Evolutionary conservation across 2,329 filamentous ascomycete genomes (phyloP).

Genomic region (Diaporthe sp.): DNA sequence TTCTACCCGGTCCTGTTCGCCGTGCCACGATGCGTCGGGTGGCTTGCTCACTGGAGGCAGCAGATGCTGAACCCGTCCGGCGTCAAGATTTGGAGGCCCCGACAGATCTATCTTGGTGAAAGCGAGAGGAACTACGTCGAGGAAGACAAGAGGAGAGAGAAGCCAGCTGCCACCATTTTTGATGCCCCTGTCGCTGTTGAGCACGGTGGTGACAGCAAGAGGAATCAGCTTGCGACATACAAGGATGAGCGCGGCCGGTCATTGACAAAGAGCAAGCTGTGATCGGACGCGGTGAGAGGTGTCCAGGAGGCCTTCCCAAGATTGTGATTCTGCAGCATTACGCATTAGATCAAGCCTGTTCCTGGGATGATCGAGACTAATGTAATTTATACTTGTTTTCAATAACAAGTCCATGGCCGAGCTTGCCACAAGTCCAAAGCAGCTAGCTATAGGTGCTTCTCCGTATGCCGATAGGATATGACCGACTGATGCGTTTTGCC

Average conservation of each 20-base stretch:
- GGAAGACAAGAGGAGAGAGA: conserved; percentile 45
- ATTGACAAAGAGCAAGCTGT: conserved; percentile 43
- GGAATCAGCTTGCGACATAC: conserved; percentile 52
- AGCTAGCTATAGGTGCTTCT: not conserved
- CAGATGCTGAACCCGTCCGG: conserved; percentile 57
- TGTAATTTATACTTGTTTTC: not conserved
- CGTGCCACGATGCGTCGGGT: conserved; percentile 61
- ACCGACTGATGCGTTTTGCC: not conserved
- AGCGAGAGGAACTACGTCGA: conserved; percentile 57
- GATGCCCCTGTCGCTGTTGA: conserved; percentile 49
- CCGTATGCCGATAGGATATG: not conserved
- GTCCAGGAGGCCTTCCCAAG: not conserved
- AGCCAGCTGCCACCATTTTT: conserved; percentile 45
- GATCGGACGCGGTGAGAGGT: not conserved
- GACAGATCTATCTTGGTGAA: conserved; percentile 60
- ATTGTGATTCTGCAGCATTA: not conserved
- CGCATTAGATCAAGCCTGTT: not conserved
- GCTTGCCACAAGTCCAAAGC: not conserved
- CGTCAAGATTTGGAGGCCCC: conserved; percentile 62
- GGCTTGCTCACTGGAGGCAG: conserved; percentile 63
- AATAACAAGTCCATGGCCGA: not conserved
- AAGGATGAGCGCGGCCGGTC: conserved; percentile 49
- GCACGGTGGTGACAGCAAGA: conserved; percentile 55
- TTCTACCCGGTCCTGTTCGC: conserved; percentile 64
- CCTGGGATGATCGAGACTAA: not conserved